phyloP scores from a whole-genome alignment of 2,329 filamentous ascomycete species.

The Colletotrichum nymphaeae region DNA sequence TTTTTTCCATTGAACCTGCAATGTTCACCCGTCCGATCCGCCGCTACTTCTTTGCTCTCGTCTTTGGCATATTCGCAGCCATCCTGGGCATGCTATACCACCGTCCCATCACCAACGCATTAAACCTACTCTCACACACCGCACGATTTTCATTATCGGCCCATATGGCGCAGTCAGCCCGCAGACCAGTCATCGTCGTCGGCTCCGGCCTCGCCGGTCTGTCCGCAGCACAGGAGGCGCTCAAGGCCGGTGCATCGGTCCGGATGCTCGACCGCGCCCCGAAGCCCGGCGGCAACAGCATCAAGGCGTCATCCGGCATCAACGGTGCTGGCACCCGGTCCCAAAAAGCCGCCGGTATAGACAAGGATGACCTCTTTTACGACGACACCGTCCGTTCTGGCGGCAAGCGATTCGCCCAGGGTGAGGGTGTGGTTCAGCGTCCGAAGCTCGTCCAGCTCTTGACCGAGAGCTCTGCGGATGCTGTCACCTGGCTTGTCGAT shows the following conservation, averaged over 20 bases:
- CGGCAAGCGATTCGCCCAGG: slow-evolving; percentile 52
- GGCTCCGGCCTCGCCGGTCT: slow-evolving; percentile 74
- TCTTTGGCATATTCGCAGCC: slow-evolving; percentile 39
- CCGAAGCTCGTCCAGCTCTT: slow-evolving; percentile 60
- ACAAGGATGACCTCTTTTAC: slow-evolving; percentile 57
- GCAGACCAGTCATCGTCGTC: slow-evolving; percentile 66
- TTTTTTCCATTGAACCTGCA: background rate
- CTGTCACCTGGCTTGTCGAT: slow-evolving; percentile 67
- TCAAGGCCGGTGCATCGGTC: slow-evolving; percentile 63
- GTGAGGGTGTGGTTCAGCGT: slow-evolving; percentile 44
- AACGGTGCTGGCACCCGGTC: slow-evolving; percentile 71
- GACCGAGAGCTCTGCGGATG: slow-evolving; percentile 57
- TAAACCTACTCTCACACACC: background rate
- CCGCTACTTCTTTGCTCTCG: slow-evolving; percentile 32
- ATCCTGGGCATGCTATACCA: slow-evolving; percentile 37
- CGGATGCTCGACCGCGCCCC: slow-evolving; percentile 68
- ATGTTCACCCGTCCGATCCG: slow-evolving; percentile 27
- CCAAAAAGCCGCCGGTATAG: slow-evolving; percentile 54
- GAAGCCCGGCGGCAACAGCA: slow-evolving; percentile 73
- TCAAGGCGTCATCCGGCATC: slow-evolving; percentile 76
- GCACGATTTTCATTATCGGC: background rate
- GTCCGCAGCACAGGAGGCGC: slow-evolving; percentile 67
- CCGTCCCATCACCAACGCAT: slow-evolving; percentile 21
- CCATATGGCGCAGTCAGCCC: slow-evolving; percentile 27
- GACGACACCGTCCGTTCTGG: slow-evolving; percentile 69